Conservation (phyloP, 495 filamentous ascomycete species). For the Bacidia gigantensis region DNA sequence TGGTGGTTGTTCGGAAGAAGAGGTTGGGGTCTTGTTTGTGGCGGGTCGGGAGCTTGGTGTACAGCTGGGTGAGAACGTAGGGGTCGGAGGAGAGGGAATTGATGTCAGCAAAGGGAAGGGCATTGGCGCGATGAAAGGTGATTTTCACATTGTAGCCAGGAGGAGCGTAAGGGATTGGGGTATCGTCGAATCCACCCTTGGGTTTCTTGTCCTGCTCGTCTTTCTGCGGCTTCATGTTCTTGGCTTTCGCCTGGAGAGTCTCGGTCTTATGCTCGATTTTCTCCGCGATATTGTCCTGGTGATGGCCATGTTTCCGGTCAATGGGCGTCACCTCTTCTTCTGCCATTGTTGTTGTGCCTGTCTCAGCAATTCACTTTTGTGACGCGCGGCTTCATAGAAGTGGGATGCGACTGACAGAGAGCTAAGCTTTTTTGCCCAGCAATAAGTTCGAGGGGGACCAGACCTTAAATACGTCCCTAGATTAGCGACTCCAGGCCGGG, state of each 20-base stretch:
- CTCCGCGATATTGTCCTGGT: conserved; percentile 14
- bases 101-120: conserved; percentile 73
- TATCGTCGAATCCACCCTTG: conserved; percentile 65
- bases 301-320: conserved; percentile 14
- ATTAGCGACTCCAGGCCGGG: too few relatives aligned
- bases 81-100: conserved; percentile 70
- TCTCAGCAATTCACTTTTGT: too few relatives aligned
- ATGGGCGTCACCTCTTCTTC: not conserved
- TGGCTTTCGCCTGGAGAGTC: conserved; percentile 40
- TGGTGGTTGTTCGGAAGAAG: conserved; percentile 60
- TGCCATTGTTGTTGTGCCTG: not conserved
- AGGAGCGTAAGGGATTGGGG: conserved; percentile 56
- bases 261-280: conserved; percentile 45
- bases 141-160: conserved; percentile 74
- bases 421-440: too few relatives aligned
- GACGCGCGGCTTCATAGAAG: too few relatives aligned
- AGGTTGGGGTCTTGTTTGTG: conserved; percentile 70
- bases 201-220: conserved; percentile 32
- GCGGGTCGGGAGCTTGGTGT: conserved; percentile 44
- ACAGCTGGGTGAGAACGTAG: conserved; percentile 58
- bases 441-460: too few relatives aligned
- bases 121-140: conserved; percentile 65
- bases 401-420: too few relatives aligned
- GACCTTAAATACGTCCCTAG: too few relatives aligned
- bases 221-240: conserved; percentile 16